Conservation (phyloP, 2,329 filamentous ascomycete genomes). For the Botrytis pseudocinerea region DNA sequence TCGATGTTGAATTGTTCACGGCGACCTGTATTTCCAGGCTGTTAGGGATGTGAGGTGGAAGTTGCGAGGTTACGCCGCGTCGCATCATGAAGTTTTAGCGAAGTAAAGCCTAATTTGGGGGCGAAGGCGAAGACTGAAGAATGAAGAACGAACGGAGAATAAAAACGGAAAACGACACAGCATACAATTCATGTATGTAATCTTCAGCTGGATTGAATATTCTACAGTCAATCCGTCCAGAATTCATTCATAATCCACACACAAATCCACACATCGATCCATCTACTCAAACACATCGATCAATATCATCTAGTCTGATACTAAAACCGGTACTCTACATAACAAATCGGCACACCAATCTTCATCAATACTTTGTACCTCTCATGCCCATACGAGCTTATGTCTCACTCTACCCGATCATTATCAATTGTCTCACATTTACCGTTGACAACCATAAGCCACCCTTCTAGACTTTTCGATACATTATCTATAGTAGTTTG, state of each 20-base stretch:
- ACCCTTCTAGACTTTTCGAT: constrained; percentile 19
- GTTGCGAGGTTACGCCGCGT: not conserved
- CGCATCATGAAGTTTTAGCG: not conserved
- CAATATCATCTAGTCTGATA: no score
- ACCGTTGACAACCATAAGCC: constrained; percentile 1
- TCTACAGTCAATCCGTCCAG: no score
- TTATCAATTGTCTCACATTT: constrained; percentile 16
- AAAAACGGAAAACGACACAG: not conserved
- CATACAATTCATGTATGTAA: not conserved
- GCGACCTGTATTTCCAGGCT: not conserved
- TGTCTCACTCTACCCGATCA: constrained; percentile 18
- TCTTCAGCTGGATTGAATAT: not conserved
- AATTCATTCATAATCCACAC: no score
- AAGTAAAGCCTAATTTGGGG: not conserved
- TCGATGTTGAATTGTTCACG: no score
- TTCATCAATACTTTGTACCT: not conserved
- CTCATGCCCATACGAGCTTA: not conserved
- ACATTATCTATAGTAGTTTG: not conserved
- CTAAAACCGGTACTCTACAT: not conserved
- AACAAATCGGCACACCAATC: no score
- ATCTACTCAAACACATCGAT: no score
- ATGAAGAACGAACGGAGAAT: no score
- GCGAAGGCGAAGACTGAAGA: not conserved
- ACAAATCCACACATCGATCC: no score
- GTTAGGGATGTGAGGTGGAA: not conserved